Evolutionary conservation across 2,329 filamentous ascomycete genomes (phyloP).

Genomic region (Penicillium brasilianum): DNA sequence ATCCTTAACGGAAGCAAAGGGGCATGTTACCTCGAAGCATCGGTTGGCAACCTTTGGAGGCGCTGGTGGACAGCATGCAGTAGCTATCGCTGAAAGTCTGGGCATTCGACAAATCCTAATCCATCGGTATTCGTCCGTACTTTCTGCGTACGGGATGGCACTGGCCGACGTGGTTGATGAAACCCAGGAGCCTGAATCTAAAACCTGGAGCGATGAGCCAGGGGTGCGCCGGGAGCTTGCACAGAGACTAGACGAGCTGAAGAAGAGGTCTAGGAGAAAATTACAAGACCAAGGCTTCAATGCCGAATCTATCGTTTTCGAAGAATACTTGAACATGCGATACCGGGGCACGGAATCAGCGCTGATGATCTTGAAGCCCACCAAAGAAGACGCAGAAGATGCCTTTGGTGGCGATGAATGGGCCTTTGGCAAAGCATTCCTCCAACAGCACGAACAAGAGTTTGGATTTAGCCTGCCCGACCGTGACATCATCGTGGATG

Average conservation of each 20-base stretch:
- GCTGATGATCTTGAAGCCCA: slow-evolving; percentile 44
- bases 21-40: slow-evolving; percentile 85
- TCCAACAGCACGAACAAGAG: slow-evolving; percentile 86
- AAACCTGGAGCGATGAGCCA: slow-evolving; percentile 60
- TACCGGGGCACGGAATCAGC: slow-evolving; percentile 31
- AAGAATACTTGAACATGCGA: slow-evolving; percentile 88
- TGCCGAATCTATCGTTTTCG: slow-evolving; percentile 75
- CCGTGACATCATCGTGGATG: slow-evolving; percentile 86
- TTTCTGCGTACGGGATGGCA: slow-evolving; percentile 92
- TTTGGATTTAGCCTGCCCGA: slow-evolving; percentile 89
- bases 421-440: slow-evolving; percentile 83
- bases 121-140: slow-evolving; percentile 84
- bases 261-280: slow-evolving; percentile 70
- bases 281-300: slow-evolving; percentile 80
- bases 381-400: slow-evolving; percentile 35
- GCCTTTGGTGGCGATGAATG: slow-evolving; percentile 70
- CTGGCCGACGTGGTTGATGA: slow-evolving; percentile 79
- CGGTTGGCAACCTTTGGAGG: slow-evolving; percentile 86
- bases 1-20: slow-evolving; percentile 87
- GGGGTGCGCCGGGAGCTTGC: slow-evolving; percentile 67
- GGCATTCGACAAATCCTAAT: slow-evolving; percentile 82
- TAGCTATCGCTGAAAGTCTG: slow-evolving; percentile 83
- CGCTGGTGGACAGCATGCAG: slow-evolving; percentile 87
- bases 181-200: slow-evolving; percentile 71
- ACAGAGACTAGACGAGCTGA: slow-evolving; percentile 77